phyloP scores from a whole-genome alignment of 2,329 filamentous ascomycete genomes.

The Bipolaris gigantea region DNA sequence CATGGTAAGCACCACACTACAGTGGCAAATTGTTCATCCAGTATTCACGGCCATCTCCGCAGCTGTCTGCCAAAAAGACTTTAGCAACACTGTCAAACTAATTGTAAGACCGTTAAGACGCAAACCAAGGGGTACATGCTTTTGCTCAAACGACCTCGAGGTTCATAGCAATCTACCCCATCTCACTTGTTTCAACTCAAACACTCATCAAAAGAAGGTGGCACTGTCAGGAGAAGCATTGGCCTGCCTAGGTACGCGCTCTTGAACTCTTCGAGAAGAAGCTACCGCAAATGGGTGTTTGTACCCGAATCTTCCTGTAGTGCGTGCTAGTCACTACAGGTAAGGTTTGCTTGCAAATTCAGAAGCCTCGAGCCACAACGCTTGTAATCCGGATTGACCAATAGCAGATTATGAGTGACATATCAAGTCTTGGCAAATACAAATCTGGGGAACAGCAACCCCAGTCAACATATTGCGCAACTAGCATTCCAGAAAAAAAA shows the following conservation, averaged over 20 bases:
- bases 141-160: constrained; percentile 58
- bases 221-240: constrained; percentile 61
- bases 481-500: too few relatives aligned
- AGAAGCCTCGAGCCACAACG: too few relatives aligned
- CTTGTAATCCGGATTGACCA: too few relatives aligned
- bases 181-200: not conserved
- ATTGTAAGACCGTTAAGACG: not conserved
- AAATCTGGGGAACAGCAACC: too few relatives aligned
- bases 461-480: not conserved
- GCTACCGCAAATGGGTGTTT: too few relatives aligned
- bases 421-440: too few relatives aligned
- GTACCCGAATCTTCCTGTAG: too few relatives aligned
- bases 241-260: constrained; percentile 53
- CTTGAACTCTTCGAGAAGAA: too few relatives aligned
- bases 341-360: too few relatives aligned
- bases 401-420: too few relatives aligned
- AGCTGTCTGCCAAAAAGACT: constrained; percentile 9
- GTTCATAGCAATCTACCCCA: constrained; percentile 27
- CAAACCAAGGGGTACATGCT: constrained; percentile 41
- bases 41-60: constrained; percentile 7
- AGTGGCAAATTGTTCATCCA: constrained; percentile 22
- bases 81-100: constrained; percentile 13
- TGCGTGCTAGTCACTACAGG: too few relatives aligned
- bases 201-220: constrained; percentile 52
- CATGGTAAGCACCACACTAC: constrained; percentile 1